phyloP scores from a whole-genome alignment of 371 early-diverging fungal species.

The Rhizomucor miehei region DNA sequence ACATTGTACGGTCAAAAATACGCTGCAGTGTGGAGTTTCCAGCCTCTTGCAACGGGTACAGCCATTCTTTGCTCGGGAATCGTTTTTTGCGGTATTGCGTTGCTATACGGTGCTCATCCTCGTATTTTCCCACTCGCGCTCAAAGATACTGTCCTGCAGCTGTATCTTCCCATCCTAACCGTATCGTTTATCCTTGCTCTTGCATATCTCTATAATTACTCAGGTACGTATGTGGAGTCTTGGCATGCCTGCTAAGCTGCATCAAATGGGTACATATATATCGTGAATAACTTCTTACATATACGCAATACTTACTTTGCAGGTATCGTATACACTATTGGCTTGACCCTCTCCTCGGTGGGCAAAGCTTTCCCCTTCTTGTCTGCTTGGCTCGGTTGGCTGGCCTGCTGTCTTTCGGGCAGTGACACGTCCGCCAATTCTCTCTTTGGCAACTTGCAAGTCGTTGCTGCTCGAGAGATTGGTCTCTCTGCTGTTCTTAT shows the following conservation, averaged over 20 bases:
- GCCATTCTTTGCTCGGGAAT: slow-evolving; percentile 34
- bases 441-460: slow-evolving; percentile 50
- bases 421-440: slow-evolving; percentile 46
- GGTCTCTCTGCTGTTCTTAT: slow-evolving; percentile 43
- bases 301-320: too few species aligned
- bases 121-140: slow-evolving; percentile 25
- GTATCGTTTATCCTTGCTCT: slow-evolving; percentile 50
- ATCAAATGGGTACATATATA: too few species aligned
- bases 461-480: slow-evolving; percentile 47
- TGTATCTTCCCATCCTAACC: slow-evolving; percentile 36
- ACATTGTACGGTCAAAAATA: slow-evolving; percentile 41
- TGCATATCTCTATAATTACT: slow-evolving; percentile 50
- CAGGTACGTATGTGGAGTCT: too few species aligned
- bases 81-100: slow-evolving; percentile 28
- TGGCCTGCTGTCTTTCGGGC: slow-evolving; percentile 50
- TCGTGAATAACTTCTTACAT: too few species aligned
- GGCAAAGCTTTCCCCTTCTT: slow-evolving; percentile 49
- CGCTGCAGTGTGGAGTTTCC: slow-evolving; percentile 47
- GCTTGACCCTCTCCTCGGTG: slow-evolving; percentile 43
- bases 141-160: slow-evolving; percentile 26
- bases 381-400: slow-evolving; percentile 52
- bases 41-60: slow-evolving; percentile 50
- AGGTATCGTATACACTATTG: slow-evolving; percentile 46
- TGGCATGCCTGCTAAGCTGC: too few species aligned
- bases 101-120: slow-evolving; percentile 24